phyloP scores from a whole-genome alignment of 139 green algal genomes.

The Tetraselmis chui region DNA sequence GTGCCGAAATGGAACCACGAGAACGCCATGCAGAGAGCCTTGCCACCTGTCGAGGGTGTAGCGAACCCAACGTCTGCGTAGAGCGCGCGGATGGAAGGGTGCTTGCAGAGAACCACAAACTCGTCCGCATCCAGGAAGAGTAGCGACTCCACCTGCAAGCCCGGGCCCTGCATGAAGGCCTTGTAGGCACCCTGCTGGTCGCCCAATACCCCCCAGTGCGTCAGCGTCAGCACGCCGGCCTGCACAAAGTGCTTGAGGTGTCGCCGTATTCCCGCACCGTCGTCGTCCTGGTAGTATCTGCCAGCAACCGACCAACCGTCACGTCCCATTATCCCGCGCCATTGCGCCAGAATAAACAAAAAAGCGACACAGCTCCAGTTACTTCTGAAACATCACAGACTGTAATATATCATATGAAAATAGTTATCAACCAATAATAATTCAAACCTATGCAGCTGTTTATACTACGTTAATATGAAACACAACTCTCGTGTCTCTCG shows the following conservation, averaged over 20 bases:
- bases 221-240: not conserved
- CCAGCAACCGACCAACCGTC: not conserved
- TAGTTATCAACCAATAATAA: too few relatives aligned
- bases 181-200: not conserved
- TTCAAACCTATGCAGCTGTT: too few relatives aligned
- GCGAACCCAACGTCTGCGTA: not conserved
- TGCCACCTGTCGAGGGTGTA: not conserved
- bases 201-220: not conserved
- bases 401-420: too few relatives aligned
- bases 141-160: not conserved
- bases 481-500: too few relatives aligned
- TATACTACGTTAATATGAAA: too few relatives aligned
- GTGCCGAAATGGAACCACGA: not conserved
- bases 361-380: too few relatives aligned
- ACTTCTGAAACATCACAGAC: too few relatives aligned
- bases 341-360: too few relatives aligned
- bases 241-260: not conserved
- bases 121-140: not conserved
- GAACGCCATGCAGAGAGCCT: not conserved
- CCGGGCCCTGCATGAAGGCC: not conserved
- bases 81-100: not conserved
- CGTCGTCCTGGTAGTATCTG: not conserved
- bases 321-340: too few relatives aligned
- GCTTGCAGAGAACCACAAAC: not conserved
- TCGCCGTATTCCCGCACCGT: not conserved